Evolutionary conservation across 2,329 filamentous ascomycete genomes (phyloP).

Genomic region (Pseudophaeomoniella oleicola): DNA sequence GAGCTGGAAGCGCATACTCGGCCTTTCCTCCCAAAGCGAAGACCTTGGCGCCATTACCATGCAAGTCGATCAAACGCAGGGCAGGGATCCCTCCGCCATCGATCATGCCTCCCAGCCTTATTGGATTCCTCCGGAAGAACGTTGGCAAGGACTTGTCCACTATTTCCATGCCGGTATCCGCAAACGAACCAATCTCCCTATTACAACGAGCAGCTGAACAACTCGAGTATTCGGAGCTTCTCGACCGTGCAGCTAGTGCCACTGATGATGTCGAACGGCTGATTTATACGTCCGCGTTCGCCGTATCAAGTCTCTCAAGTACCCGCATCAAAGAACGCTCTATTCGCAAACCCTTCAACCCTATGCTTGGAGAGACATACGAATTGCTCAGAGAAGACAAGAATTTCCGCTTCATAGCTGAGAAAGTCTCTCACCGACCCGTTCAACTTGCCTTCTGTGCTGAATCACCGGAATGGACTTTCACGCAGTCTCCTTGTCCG

Average conservation of each 20-base stretch:
- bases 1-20: constrained; percentile 24
- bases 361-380: constrained; percentile 88
- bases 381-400: constrained; percentile 79
- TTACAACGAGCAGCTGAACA: constrained; percentile 83
- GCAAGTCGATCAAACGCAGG: constrained; percentile 53
- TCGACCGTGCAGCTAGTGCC: constrained; percentile 54
- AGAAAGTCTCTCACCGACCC: constrained; percentile 88
- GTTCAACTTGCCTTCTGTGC: constrained; percentile 89
- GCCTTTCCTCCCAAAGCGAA: constrained; percentile 67
- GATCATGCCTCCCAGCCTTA: constrained; percentile 73
- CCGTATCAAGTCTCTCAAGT: constrained; percentile 71
- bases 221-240: constrained; percentile 73
- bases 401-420: constrained; percentile 81
- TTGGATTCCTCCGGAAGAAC: constrained; percentile 90
- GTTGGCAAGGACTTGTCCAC: constrained; percentile 95
- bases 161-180: constrained; percentile 93
- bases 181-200: constrained; percentile 82
- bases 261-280: constrained; percentile 54
- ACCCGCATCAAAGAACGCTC: constrained; percentile 76
- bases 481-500: constrained; percentile 74
- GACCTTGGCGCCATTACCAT: constrained; percentile 60
- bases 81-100: constrained; percentile 58
- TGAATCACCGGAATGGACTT: constrained; percentile 71
- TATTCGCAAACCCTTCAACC: constrained; percentile 93
- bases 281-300: constrained; percentile 78